phyloP scores from a whole-genome alignment of 192 early-diverging fungal species.

The Bifiguratus adelaidae region DNA sequence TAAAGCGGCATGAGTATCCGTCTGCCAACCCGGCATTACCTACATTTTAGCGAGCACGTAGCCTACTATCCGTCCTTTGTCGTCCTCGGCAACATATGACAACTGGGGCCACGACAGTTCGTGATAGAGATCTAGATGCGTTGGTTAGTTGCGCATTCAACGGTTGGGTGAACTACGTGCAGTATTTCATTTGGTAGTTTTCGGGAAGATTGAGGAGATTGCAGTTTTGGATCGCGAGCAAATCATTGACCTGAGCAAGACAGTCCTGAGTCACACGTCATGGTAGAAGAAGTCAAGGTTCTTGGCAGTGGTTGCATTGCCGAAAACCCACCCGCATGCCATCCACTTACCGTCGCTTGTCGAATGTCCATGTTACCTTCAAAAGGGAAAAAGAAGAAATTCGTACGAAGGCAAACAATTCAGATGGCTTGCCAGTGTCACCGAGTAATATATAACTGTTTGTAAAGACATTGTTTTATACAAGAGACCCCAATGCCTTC shows the following conservation, averaged over 20 bases:
- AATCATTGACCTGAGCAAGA: conserved; percentile 57
- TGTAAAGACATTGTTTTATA: too few species aligned
- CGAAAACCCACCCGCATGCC: not conserved
- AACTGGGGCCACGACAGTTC: conserved; percentile 82
- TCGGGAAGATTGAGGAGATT: conserved; percentile 96
- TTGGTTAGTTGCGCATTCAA: not conserved
- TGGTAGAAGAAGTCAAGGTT: not conserved
- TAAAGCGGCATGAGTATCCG: conserved; percentile 14
- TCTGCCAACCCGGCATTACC: conserved; percentile 6
- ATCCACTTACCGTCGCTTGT: conserved; percentile 52
- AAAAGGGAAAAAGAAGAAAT: too few species aligned
- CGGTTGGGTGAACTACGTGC: conserved; percentile 24
- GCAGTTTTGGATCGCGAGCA: conserved; percentile 93
- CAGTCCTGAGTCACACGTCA: not conserved
- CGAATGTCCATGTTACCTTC: conserved; percentile 64
- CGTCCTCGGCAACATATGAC: conserved; percentile 90
- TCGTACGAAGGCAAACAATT: too few species aligned
- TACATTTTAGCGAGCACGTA: conserved; percentile 98
- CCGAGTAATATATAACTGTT: too few species aligned
- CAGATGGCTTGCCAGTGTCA: too few species aligned
- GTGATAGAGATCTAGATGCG: conserved; percentile 60
- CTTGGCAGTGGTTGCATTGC: not conserved
- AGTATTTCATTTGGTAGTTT: conserved; percentile 99
- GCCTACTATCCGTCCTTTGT: conserved; percentile 86
- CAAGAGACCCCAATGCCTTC: too few species aligned